Base-by-base conservation (phyloP, 2,329 filamentous ascomycete genomes). In the Monosporascus ibericus region DNA sequence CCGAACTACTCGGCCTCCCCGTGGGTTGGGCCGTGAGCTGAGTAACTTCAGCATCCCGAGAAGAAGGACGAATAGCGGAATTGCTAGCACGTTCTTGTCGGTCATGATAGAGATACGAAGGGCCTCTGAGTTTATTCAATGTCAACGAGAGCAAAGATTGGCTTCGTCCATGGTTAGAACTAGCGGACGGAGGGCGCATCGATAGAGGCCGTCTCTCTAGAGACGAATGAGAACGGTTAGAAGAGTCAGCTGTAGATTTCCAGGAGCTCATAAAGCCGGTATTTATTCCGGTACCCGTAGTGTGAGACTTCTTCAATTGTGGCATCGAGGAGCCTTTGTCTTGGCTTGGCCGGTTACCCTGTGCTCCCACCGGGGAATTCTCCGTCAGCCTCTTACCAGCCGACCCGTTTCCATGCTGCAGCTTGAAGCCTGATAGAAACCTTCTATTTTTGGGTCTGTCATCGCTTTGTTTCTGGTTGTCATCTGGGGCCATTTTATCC, bases 91-190 rank as follows among this genome's bases (percentile, higher is more conserved):
- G 51, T 48, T 61, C 63, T 15, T 55, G 44, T 3, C 58, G 51
- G 20, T 61, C 60, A 40, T 63, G 62, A 44, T 66, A 65, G 3
- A 68, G 58, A 50, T 67, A 67, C 14, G 65, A 66, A n/a, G 65
- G 64, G 4, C 65, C 65, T 47, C 63, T 63, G 11, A 68, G 52
- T 42, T 63, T 66, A 42, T 55, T 66, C 37, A 64, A 51, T 5
- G 64, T 66, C 15, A 63, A 65, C 6, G 65, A 59, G 24, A 68
- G 60, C 44, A 68, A 51, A 25, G 65, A 68, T 52, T 66, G 63
- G 30, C 64, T 67, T 46, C 65, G 64, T 2, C 57, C 62, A 46
- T 66, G 65, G 11, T 55, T 58, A 3, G 63, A 61, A 25, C 56
- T 48, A 17, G 59, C 57, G 17, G 62, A 60, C 14, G 40, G 40